These are phyloP conservation scores for Avena sativa DNA, from an alignment of 176 grass and related monocot genomes.

Conservation along the genomic window DNA sequence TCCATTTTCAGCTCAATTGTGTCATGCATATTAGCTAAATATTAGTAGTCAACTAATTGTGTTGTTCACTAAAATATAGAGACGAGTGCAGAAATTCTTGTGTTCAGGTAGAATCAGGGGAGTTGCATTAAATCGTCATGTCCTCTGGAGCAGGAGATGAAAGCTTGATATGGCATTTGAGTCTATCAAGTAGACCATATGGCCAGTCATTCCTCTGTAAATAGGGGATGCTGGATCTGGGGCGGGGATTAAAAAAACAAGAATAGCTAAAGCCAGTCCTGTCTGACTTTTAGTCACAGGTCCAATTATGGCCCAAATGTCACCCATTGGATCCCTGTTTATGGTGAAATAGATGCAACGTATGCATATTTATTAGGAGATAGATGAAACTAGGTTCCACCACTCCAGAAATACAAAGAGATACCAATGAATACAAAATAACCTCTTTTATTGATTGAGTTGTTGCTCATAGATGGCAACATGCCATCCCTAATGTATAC, in stretches of 20 bases:
- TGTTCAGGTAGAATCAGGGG: neutral
- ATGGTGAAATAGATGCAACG: neutral
- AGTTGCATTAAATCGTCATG: neutral
- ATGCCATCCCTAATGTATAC: neutral
- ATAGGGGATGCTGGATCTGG: neutral
- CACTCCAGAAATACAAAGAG: neutral
- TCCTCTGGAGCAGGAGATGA: neutral
- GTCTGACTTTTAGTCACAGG: neutral
- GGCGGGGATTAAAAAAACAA: neutral
- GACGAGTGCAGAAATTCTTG: neutral
- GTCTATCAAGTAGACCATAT: neutral
- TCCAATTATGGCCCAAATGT: neutral
- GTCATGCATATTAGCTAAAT: conserved; percentile 1
- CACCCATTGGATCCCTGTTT: conserved; percentile 10
- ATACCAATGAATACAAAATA: neutral
- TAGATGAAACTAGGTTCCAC: neutral
- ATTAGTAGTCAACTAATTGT: neutral
- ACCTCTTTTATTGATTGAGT: neutral
- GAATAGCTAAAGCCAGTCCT: neutral
- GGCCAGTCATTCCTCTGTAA: neutral
- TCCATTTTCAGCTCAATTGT: conserved; percentile 16
- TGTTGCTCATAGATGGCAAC: neutral
- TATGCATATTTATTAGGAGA: neutral
- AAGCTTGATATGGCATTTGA: conserved; percentile 11
- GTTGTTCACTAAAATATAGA: neutral